A percentile compares a stretch with the other conserved stretches of the same genome.
Evolutionary conservation across 768 basidiomycete species (phyloP).

Genomic region (Pisolithus sp.): DNA sequence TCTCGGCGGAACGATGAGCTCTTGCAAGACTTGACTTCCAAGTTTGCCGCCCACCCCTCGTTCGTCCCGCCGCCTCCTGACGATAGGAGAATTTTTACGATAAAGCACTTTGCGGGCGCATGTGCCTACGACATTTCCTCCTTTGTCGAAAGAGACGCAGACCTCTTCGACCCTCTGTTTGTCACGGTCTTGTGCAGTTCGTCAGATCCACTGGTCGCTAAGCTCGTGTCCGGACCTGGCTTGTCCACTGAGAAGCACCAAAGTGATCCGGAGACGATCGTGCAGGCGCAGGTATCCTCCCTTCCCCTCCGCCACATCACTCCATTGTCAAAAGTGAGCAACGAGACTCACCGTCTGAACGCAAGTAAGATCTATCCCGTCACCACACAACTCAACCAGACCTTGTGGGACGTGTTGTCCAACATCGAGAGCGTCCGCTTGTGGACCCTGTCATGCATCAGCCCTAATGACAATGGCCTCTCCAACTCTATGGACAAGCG

Average conservation of each 20-base stretch:
- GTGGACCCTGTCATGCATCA: constrained; percentile 57
- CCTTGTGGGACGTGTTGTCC: constrained; percentile 41
- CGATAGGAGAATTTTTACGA: constrained; percentile 40
- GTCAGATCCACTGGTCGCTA: constrained; percentile 47
- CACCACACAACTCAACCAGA: constrained; percentile 52
- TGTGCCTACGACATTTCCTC: constrained; percentile 46
- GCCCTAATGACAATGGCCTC: constrained; percentile 59
- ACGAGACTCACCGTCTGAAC: constrained; percentile 41
- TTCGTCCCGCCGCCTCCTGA: constrained; percentile 34
- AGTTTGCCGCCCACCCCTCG: constrained; percentile 46
- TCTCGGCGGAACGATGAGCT: constrained; percentile 45
- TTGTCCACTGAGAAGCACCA: constrained; percentile 53
- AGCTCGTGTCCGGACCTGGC: constrained; percentile 58
- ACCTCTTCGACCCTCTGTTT: constrained; percentile 49
- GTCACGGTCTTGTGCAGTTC: constrained; percentile 48
- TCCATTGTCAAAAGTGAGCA: constrained; percentile 20
- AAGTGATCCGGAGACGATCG: constrained; percentile 50
- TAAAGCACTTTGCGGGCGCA: constrained; percentile 55
- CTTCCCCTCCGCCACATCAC: constrained; percentile 48
- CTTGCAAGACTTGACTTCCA: constrained; percentile 41
- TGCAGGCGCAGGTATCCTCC: constrained; percentile 58
- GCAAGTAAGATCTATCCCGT: constrained; percentile 50
- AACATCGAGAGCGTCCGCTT: constrained; percentile 39
- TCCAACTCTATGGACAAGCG: constrained; percentile 61
- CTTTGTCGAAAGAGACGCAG: constrained; percentile 47